phyloP scores from a whole-genome alignment of 768 basidiomycete species.

The Pleurotus salmoneostramineus region DNA sequence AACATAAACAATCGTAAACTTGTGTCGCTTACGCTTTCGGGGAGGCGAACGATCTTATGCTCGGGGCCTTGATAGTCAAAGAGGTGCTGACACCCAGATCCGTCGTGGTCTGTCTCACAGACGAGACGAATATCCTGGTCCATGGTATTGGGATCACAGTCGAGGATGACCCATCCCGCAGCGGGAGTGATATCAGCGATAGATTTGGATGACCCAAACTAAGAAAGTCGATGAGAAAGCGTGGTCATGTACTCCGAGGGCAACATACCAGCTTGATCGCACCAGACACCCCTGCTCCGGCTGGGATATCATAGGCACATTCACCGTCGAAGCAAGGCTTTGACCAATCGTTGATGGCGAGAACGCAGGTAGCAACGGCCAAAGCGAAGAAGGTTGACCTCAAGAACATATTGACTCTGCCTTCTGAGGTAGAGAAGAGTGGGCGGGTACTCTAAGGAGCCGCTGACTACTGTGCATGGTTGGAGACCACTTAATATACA shows the following conservation, averaged over 20 bases:
- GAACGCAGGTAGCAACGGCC: not conserved
- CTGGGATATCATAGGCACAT: slow-evolving; percentile 17
- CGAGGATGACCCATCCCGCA: slow-evolving; percentile 3
- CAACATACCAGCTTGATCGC: not conserved
- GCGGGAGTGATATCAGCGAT: slow-evolving; percentile 2
- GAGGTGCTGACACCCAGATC: slow-evolving; percentile 34
- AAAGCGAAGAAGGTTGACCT: no score
- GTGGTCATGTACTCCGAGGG: not conserved
- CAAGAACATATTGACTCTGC: no score
- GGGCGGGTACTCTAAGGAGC: no score
- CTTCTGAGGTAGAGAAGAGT: no score
- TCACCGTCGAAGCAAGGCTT: slow-evolving; percentile 19
- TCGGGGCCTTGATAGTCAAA: slow-evolving; percentile 31
- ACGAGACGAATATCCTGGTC: slow-evolving; percentile 1
- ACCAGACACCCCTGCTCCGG: not conserved
- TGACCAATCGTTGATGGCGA: slow-evolving; percentile 17
- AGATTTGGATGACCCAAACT: not conserved
- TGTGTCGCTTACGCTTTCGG: slow-evolving; percentile 36
- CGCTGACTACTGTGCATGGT: no score
- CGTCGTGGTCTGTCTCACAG: slow-evolving; percentile 4
- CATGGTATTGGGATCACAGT: not conserved
- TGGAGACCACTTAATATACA: no score
- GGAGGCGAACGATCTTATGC: slow-evolving; percentile 50
- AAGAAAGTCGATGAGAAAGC: not conserved
- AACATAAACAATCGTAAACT: slow-evolving; percentile 1